These are phyloP conservation scores for Celoporthe dispersa DNA, from an alignment of 2,329 filamentous ascomycete genomes.

Conservation along the genomic window DNA sequence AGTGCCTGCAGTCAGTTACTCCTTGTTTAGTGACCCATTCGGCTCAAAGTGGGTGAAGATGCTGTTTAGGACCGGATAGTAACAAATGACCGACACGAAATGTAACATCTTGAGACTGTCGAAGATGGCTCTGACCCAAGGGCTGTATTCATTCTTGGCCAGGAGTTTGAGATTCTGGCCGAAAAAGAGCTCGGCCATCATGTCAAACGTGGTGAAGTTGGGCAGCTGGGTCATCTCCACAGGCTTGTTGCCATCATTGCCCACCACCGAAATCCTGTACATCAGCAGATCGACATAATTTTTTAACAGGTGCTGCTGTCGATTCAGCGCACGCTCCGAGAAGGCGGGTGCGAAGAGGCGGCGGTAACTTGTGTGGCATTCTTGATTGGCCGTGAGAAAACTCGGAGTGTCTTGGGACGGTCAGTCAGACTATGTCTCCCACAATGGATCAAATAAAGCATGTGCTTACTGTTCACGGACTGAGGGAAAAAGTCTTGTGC, in stretches of 20 bases:
- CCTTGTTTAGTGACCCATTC: constrained; percentile 32
- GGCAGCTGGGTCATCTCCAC: constrained; percentile 32
- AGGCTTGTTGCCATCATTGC: constrained; percentile 21
- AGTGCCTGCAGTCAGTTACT: constrained; percentile 27
- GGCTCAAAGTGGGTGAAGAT: constrained; percentile 34
- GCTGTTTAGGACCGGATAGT: constrained; percentile 33
- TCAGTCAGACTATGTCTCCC: neutral
- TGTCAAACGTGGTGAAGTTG: constrained; percentile 34
- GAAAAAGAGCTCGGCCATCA: constrained; percentile 34
- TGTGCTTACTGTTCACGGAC: constrained; percentile 30
- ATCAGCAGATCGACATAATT: constrained; percentile 45
- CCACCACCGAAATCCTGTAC: constrained; percentile 40
- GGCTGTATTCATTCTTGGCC: constrained; percentile 30
- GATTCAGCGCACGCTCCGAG: constrained; percentile 31
- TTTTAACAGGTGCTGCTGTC: constrained; percentile 37
- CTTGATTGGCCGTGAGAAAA: constrained; percentile 31
- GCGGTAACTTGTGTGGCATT: constrained; percentile 31
- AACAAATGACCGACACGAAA: constrained; percentile 34
- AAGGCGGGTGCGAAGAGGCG: constrained; percentile 33
- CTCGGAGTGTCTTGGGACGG: constrained; percentile 25
- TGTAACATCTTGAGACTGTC: constrained; percentile 35
- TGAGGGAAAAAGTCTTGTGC: constrained; percentile 30
- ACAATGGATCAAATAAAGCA: neutral
- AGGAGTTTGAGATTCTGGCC: constrained; percentile 28
- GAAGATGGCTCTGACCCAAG: constrained; percentile 33